Conservation (phyloP, 176 grass and related monocot genomes). For the Lolium perenne region DNA sequence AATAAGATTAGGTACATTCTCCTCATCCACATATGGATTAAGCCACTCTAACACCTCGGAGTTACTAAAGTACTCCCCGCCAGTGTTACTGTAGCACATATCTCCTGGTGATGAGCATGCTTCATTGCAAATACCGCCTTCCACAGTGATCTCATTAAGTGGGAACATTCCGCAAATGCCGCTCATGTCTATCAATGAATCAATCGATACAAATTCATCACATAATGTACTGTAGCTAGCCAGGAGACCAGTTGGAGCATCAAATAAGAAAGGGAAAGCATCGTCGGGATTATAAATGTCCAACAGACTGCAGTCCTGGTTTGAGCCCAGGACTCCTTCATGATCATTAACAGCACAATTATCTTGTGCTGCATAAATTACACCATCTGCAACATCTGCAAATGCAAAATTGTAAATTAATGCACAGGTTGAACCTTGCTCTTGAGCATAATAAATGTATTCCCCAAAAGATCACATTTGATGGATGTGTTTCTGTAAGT, state of each 20-base stretch:
- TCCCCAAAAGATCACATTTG: not conserved
- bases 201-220: conserved; percentile 55
- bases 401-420: conserved; percentile 41
- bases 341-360: conserved; percentile 30
- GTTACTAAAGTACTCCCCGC: conserved; percentile 49
- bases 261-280: conserved; percentile 61
- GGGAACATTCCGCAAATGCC: conserved; percentile 64
- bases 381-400: conserved; percentile 38
- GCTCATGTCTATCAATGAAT: conserved; percentile 57
- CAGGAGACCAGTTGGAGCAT: conserved; percentile 58
- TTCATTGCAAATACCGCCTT: conserved; percentile 41
- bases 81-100: conserved; percentile 52
- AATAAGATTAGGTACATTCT: conserved; percentile 55
- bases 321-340: conserved; percentile 43
- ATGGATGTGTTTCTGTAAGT: not conserved
- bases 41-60: conserved; percentile 62
- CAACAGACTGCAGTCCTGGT: conserved; percentile 61
- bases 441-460: conserved; percentile 5
- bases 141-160: conserved; percentile 55
- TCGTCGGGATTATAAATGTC: conserved; percentile 71
- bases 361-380: conserved; percentile 27
- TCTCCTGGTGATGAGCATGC: conserved; percentile 43
- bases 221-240: conserved; percentile 45
- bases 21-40: conserved; percentile 63
- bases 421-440: conserved; percentile 8